Conservation (phyloP, 73 alveolate genomes). For the Paramecium biaurelia region DNA sequence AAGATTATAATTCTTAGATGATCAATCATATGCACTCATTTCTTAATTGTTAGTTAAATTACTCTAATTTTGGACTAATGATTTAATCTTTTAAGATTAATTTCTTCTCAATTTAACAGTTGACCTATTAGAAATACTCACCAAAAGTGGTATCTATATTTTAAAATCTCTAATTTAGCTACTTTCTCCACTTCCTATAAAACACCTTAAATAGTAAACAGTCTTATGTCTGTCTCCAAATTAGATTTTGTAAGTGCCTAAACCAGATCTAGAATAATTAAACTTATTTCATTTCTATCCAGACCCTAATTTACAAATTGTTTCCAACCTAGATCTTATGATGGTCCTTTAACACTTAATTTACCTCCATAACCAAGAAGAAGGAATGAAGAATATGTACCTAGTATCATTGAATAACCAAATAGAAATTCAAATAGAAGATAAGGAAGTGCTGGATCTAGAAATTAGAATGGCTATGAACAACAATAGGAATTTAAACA, state of each 20-base stretch:
- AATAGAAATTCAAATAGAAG: not conserved
- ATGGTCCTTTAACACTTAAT: conserved; percentile 4
- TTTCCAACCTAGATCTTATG: conserved; percentile 51
- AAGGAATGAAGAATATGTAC: not conserved
- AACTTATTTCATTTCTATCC: conserved; percentile 52
- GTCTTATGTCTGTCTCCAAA: conserved; percentile 59
- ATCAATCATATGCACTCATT: conserved; percentile 23
- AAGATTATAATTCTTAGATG: conserved; percentile 57
- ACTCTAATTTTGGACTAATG: conserved; percentile 80
- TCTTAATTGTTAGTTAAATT: conserved; percentile 10
- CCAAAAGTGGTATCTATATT: conserved; percentile 9
- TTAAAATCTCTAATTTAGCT: not conserved
- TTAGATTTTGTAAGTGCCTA: conserved; percentile 56
- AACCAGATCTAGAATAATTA: conserved; percentile 62
- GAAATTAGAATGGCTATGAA: not conserved
- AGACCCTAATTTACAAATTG: conserved; percentile 23
- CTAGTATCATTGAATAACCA: not conserved
- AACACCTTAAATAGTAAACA: conserved; percentile 46
- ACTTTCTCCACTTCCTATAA: not conserved
- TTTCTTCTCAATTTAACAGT: conserved; percentile 73
- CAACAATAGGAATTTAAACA: too few relatives aligned
- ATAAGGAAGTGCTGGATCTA: conserved; percentile 5
- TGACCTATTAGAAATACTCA: conserved; percentile 73
- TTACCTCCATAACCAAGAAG: not conserved
- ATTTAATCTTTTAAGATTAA: conserved; percentile 75